Evolutionary conservation across 2,329 filamentous ascomycete species (phyloP).

Genomic region (Domatiomyces catenatus): DNA sequence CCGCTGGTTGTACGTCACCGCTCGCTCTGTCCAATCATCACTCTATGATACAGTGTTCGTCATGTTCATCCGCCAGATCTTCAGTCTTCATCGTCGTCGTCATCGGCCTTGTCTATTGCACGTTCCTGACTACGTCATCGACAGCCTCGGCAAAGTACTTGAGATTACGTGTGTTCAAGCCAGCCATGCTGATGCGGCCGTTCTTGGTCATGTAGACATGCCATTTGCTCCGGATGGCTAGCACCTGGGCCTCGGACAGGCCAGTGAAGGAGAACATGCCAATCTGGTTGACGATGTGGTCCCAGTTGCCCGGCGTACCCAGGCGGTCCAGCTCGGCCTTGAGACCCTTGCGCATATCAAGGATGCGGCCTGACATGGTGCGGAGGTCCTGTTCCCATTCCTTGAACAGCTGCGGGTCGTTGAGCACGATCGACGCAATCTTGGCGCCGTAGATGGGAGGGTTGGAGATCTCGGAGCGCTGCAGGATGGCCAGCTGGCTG

Average conservation of each 20-base stretch:
- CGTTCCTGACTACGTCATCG: constrained; percentile 54
- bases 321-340: constrained; percentile 68
- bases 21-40: too few species aligned
- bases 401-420: constrained; percentile 63
- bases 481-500: constrained; percentile 81
- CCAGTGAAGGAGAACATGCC: constrained; percentile 91
- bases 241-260: constrained; percentile 34
- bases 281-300: constrained; percentile 96
- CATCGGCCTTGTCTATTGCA: constrained; percentile 3
- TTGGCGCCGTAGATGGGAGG: constrained; percentile 87
- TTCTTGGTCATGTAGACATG: constrained; percentile 66
- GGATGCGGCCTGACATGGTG: constrained; percentile 93
- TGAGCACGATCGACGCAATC: constrained; percentile 71
- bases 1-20: too few species aligned
- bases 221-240: constrained; percentile 31
- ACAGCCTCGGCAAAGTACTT: constrained; percentile 87
- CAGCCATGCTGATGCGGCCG: constrained; percentile 94
- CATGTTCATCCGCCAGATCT: too few species aligned
- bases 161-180: constrained; percentile 81
- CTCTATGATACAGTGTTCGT: too few species aligned
- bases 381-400: constrained; percentile 87
- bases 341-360: constrained; percentile 69
- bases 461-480: constrained; percentile 95
- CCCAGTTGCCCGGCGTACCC: constrained; percentile 79
- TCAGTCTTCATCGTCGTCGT: too few species aligned